These are phyloP conservation scores for Pseudozyma thailandica DNA, from an alignment of 1,284 basidiomycete genomes.

Conservation along the genomic window DNA sequence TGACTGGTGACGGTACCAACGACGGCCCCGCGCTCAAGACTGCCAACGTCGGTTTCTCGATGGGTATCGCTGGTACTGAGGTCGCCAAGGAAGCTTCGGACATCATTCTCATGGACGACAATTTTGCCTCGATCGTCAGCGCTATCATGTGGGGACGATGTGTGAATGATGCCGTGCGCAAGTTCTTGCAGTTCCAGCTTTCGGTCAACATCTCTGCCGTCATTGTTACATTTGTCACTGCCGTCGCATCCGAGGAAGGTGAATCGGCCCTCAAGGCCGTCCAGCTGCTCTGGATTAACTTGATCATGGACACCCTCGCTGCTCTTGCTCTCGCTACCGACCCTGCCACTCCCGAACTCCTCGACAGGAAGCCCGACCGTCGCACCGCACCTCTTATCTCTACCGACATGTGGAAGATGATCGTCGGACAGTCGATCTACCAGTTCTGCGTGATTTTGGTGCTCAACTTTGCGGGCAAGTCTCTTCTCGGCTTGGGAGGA, in stretches of 20 bases:
- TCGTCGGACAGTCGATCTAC: conserved; percentile 86
- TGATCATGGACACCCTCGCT: conserved; percentile 94
- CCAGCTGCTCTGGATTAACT: conserved; percentile 95
- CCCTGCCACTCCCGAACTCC: conserved; percentile 82
- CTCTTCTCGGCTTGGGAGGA: conserved; percentile 73
- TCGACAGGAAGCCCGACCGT: conserved; percentile 89
- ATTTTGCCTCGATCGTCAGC: conserved; percentile 91
- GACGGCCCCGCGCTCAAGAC: conserved; percentile 96
- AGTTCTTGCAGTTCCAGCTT: conserved; percentile 98
- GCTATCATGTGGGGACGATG: conserved; percentile 99
- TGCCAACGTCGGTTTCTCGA: conserved; percentile 70
- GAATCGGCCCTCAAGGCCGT: conserved; percentile 90
- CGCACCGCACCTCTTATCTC: conserved; percentile 88
- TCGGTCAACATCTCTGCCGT: conserved; percentile 96
- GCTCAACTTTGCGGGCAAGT: conserved; percentile 84
- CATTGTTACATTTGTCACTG: conserved; percentile 89
- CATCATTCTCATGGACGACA: conserved; percentile 95
- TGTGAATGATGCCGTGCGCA: conserved; percentile 95
- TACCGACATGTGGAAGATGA: conserved; percentile 85
- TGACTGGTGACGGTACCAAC: conserved; percentile 98
- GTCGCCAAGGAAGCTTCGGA: conserved; percentile 99
- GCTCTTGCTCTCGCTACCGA: conserved; percentile 96
- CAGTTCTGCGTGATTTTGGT: conserved; percentile 85
- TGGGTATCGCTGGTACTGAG: conserved; percentile 98
- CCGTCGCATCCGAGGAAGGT: conserved; percentile 81